Evolutionary conservation across 257 asterid genomes (phyloP).

Genomic region (Agastache rugosa): DNA sequence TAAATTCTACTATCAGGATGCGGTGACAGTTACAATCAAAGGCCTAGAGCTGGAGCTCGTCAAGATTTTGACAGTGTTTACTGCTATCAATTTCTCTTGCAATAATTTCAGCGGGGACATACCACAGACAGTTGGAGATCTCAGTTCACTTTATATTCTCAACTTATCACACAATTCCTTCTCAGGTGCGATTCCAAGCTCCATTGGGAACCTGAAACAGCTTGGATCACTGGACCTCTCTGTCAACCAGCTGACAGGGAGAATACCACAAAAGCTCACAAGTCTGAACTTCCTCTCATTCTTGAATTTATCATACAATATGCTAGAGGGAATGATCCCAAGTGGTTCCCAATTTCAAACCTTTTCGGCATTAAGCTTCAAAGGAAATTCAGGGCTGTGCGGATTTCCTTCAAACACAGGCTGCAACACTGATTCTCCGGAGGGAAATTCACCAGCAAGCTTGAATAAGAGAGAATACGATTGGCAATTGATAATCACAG

Average conservation of each 20-base stretch:
- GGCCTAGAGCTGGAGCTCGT: conserved; percentile 60
- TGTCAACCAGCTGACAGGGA: conserved; percentile 47
- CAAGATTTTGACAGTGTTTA: conserved; percentile 60
- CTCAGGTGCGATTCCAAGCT: conserved; percentile 54
- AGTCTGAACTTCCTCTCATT: conserved; percentile 49
- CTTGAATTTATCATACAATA: conserved; percentile 54
- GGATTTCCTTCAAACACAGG: neutral
- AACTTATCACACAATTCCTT: conserved; percentile 62
- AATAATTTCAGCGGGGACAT: conserved; percentile 56
- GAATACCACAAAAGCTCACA: conserved; percentile 47
- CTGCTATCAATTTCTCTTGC: conserved; percentile 57
- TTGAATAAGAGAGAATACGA: neutral
- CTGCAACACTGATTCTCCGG: neutral
- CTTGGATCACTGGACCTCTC: conserved; percentile 70
- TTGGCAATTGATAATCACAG: conserved; percentile 9
- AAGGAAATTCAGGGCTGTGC: neutral
- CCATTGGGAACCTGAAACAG: conserved; percentile 53
- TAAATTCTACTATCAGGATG: conserved; percentile 55
- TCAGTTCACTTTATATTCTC: conserved; percentile 57
- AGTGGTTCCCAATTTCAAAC: conserved; percentile 34
- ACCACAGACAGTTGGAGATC: conserved; percentile 53
- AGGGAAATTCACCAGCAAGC: neutral
- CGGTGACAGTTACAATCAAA: conserved; percentile 60
- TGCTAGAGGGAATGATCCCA: conserved; percentile 49
- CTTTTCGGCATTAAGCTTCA: neutral